phyloP scores from a whole-genome alignment of 257 asterid genomes.

The Echium plantagineum region DNA sequence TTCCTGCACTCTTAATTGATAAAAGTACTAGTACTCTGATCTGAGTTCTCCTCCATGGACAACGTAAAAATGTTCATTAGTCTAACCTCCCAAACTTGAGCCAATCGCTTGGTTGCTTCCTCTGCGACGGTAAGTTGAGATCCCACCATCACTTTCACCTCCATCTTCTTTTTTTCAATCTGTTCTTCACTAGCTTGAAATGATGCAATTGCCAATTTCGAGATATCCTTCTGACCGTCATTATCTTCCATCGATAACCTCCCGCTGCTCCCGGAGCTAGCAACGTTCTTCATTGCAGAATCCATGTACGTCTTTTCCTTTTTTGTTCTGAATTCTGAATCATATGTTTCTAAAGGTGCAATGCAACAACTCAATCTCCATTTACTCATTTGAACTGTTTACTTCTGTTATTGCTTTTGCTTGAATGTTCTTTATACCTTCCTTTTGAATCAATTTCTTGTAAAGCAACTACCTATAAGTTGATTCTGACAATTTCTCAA shows the following conservation, averaged over 20 bases:
- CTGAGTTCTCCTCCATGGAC: not conserved
- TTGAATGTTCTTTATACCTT: conserved; percentile 48
- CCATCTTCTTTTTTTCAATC: conserved; percentile 68
- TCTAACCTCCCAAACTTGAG: conserved; percentile 71
- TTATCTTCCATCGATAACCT: conserved; percentile 28
- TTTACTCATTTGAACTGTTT: conserved; percentile 12
- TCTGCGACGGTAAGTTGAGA: conserved; percentile 73
- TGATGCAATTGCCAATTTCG: conserved; percentile 43
- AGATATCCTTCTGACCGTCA: conserved; percentile 43
- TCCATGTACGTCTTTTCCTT: not conserved
- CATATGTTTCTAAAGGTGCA: not conserved
- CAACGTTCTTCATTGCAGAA: conserved; percentile 30
- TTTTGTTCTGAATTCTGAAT: not conserved
- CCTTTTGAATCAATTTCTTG: conserved; percentile 30
- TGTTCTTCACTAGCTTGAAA: conserved; percentile 67
- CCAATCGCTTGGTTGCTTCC: conserved; percentile 53
- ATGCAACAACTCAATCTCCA: not conserved
- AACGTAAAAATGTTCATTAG: not conserved
- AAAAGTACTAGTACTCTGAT: too few relatives aligned
- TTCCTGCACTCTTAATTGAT: too few relatives aligned
- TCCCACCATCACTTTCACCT: conserved; percentile 53
- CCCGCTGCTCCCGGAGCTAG: conserved; percentile 49
- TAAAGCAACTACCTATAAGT: conserved; percentile 5
- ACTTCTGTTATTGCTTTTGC: conserved; percentile 39
- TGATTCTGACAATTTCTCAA: too few relatives aligned